These are phyloP conservation scores for Apiospora malaysiana DNA, from an alignment of 2,329 filamentous ascomycete genomes.

Conservation along the genomic window DNA sequence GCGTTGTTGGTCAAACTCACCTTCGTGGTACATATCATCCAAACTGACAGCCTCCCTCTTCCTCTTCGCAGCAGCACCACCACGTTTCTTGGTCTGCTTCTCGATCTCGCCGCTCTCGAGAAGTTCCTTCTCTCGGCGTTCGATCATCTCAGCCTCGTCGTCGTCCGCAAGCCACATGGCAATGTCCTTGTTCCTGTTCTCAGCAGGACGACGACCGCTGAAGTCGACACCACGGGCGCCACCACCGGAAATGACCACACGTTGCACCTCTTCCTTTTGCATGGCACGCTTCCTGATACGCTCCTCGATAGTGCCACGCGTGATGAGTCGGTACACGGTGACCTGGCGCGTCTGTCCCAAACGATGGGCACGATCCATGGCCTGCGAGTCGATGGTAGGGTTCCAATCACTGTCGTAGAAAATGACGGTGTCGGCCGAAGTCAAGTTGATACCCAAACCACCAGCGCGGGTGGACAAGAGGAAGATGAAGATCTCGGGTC, in stretches of 20 bases:
- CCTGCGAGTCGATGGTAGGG: slow-evolving; percentile 96
- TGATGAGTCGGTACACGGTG: slow-evolving; percentile 97
- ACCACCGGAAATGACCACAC: slow-evolving; percentile 93
- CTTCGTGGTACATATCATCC: slow-evolving; percentile 99
- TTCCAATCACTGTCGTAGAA: slow-evolving; percentile 99
- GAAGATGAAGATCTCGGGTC: slow-evolving; percentile 96
- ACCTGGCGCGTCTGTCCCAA: slow-evolving; percentile 95
- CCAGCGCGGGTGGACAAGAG: slow-evolving; percentile 93
- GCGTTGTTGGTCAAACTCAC: slow-evolving; percentile 59
- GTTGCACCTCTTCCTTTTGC: slow-evolving; percentile 98
- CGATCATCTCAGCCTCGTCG: slow-evolving; percentile 92
- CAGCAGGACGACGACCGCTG: slow-evolving; percentile 83
- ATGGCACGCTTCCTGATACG: slow-evolving; percentile 95
- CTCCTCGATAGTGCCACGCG: slow-evolving; percentile 94
- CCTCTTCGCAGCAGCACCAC: slow-evolving; percentile 52
- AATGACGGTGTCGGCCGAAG: slow-evolving; percentile 95
- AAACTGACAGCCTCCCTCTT: slow-evolving; percentile 70
- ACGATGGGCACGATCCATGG: slow-evolving; percentile 98
- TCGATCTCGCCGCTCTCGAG: slow-evolving; percentile 73
- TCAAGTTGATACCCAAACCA: slow-evolving; percentile 97
- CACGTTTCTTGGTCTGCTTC: slow-evolving; percentile 67
- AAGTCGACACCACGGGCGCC: slow-evolving; percentile 91
- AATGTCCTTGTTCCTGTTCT: slow-evolving; percentile 97
- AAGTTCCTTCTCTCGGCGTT: slow-evolving; percentile 88
- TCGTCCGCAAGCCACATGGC: slow-evolving; percentile 99